Evolutionary conservation across 2,329 filamentous ascomycete genomes (phyloP).

Genomic region (Epichloe bromicola): DNA sequence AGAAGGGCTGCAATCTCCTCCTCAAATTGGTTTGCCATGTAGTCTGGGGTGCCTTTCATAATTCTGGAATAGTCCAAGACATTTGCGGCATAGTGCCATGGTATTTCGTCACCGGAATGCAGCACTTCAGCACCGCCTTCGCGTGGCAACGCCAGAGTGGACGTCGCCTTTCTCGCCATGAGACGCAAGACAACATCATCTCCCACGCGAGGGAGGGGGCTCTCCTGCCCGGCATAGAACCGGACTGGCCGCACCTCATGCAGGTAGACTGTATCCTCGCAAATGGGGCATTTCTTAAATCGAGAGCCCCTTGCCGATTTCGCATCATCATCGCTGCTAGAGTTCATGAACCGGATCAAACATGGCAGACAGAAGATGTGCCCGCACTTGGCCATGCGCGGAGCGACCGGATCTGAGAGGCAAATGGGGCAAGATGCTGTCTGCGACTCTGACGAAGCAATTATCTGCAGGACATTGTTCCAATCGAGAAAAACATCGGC

Average conservation of each 20-base stretch:
- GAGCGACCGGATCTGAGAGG: conserved; percentile 80
- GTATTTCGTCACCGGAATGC: conserved; percentile 60
- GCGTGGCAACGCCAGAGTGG: conserved; percentile 75
- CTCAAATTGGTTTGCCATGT: conserved; percentile 73
- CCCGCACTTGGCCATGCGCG: conserved; percentile 92
- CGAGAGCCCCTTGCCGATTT: conserved; percentile 56
- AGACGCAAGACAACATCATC: conserved; percentile 82
- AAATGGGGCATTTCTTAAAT: conserved; percentile 95
- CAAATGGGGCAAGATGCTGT: conserved; percentile 87
- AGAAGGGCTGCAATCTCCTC: conserved; percentile 63
- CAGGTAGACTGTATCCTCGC: conserved; percentile 86
- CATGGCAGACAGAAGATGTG: conserved; percentile 96
- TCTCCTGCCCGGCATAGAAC: conserved; percentile 85
- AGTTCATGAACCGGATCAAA: conserved; percentile 90
- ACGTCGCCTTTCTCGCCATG: conserved; percentile 67
- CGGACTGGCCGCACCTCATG: conserved; percentile 79
- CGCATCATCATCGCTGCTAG: conserved; percentile 56
- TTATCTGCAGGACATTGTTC: conserved; percentile 78
- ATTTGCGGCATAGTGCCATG: conserved; percentile 91
- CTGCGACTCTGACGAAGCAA: conserved; percentile 84
- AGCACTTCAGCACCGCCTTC: conserved; percentile 62
- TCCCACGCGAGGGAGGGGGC: conserved; percentile 64
- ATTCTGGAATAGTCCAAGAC: conserved; percentile 89
- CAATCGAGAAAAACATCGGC: conserved; percentile 86
- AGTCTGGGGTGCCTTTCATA: conserved; percentile 85